phyloP scores from a whole-genome alignment of 805 yeast species.

The Diddensiella santjacobensis region DNA sequence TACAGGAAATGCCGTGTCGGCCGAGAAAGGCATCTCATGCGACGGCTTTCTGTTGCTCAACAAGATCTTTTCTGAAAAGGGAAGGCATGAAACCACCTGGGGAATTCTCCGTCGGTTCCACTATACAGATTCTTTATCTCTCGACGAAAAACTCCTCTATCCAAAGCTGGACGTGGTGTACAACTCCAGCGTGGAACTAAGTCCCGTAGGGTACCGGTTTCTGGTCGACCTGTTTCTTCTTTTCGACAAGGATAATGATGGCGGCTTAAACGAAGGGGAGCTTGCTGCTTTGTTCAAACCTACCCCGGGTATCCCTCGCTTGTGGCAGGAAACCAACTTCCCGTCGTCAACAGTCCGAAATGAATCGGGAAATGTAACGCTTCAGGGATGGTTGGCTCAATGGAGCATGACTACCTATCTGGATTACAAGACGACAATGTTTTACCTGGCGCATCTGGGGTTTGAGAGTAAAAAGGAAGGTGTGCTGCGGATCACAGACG shows the following conservation, averaged over 20 bases:
- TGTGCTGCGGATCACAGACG: conserved; percentile 38
- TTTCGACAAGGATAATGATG: conserved; percentile 94
- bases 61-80: conserved; percentile 80
- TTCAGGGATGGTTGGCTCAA: conserved; percentile 98
- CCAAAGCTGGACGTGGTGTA: conserved; percentile 44
- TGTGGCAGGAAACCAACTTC: conserved; percentile 82
- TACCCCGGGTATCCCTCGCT: conserved; percentile 86
- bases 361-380: conserved; percentile 81
- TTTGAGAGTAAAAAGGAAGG: conserved; percentile 47
- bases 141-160: conserved; percentile 71
- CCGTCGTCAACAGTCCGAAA: conserved; percentile 87
- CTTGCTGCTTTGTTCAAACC: conserved; percentile 68
- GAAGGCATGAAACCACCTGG: conserved; percentile 97
- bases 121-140: conserved; percentile 86
- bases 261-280: conserved; percentile 80
- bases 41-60: conserved; percentile 76
- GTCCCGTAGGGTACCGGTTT: conserved; percentile 89
- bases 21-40: conserved; percentile 54
- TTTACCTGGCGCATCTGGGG: conserved; percentile 86
- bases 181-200: conserved; percentile 60
- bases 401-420: conserved; percentile 96
- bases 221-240: conserved; percentile 83
- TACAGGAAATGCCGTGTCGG: conserved; percentile 15
- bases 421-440: conserved; percentile 78
- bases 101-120: conserved; percentile 83